Base-by-base conservation (phyloP, 2,329 filamentous ascomycete genomes). In the Fusarium liriodendri region DNA sequence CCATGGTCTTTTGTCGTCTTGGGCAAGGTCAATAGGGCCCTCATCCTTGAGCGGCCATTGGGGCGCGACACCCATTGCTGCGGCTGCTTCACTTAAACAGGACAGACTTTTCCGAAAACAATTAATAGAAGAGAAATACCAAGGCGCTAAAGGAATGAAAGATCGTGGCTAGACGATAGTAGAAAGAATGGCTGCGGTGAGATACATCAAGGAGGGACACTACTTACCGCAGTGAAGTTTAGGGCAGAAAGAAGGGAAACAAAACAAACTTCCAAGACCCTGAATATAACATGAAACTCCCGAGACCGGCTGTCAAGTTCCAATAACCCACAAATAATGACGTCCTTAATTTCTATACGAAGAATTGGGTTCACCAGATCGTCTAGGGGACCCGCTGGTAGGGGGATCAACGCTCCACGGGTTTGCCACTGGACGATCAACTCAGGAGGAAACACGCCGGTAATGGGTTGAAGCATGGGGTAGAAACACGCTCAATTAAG, bases 41-140 rank as follows among this genome's bases (percentile, higher is more conserved):
- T 63, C 70, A 16, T 71, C 66, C n/a, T 75, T 73, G 13, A 75
- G 47, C 1, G 72, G 70, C 72, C 72, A 75, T 11, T 67, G 38
- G 9, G 66, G 38, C 1, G 58, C 32, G 14, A 35, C 27, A 32
- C 47, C 52, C 52, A 57, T 57, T 57, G n/a, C 32, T 33, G 50
- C 7, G 16, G 45, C 50, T 55, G 29, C 18, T 20, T 35, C n/a
- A 16, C 50, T 14, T 7, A 32, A 20, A 55, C 27, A 55, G 29
- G 13, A 6, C n/a, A 9, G 29, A 35, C 50, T 22, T 29, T 10
- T 13, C 50, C 8, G n/a, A 33, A 55, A 33, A 22, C 14, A 35
- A 38, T 20, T 25, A 33, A 32, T n/a, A 20, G 20, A 35, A 27
- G 13, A 55, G 20, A 33, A 37, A 58, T 27, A 38, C 32, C 33